Evolutionary conservation across 164 flowering plant genomes (phyloP), one percentile per base, ranked within the genome.

Genomic region (Umbilicus rupestris): DNA sequence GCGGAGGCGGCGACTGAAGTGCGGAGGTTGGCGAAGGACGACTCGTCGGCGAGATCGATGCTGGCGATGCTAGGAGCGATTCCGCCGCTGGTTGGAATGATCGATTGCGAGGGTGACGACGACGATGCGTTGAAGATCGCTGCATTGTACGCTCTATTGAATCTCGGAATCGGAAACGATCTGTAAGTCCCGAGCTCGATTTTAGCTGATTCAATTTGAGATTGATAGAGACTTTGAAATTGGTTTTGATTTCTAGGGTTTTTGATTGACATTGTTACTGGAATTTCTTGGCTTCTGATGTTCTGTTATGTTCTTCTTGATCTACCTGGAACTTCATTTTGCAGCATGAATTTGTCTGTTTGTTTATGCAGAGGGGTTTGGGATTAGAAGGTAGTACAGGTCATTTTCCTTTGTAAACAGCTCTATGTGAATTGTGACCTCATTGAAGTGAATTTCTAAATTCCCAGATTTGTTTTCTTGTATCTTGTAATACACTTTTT

Each of bases 31-130:
- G 81, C 92, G 11, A 90, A 86, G 77, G 97, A 87, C 12, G 84
- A 86, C 66, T 44, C 82, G 1, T 82, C 75, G 39, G 90, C 88
- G 0, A 79, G 98, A 71, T 74, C 67, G 20, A 82, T 88, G 22
- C 78, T 93, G 0, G 90, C 96, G 0, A 80, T 87, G 87, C 83
- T 90, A 22, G 98, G 98, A 19, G 87, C 87, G 15, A 93, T 93
- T 66, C 98, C 97, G n/a, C 87, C 96, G 26, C 79, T 93, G 17
- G 60, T 55, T 28, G 60, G 60, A 28, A 55, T 55, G 60, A 55
- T 55, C 33, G 35, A 55, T 28, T 26, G 60, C 19, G 60, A 28
- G 19, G 12, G 17, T 41, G 44, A 41, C 44, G 44, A 10, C 17
- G 60, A 55, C 17, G 33, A 55, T 55, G 33, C 3, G 17, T 28